phyloP scores from a whole-genome alignment of 768 basidiomycete genomes.

The Hebeloma cylindrosporum region DNA sequence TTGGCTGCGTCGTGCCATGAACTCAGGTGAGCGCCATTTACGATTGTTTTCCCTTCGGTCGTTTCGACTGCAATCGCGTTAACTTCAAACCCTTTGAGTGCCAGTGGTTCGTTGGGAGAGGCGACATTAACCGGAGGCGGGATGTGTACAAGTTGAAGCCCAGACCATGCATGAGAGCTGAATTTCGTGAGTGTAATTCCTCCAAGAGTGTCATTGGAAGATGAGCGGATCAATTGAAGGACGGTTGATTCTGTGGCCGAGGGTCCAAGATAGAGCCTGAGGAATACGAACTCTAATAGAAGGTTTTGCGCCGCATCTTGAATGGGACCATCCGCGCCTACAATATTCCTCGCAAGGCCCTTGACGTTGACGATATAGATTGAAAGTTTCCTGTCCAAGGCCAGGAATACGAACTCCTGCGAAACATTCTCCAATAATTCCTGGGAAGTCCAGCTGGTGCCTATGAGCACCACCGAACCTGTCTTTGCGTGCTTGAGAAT shows the following conservation, averaged over 20 bases:
- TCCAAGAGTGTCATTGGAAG: constrained; percentile 46
- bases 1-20: constrained; percentile 88
- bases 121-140: constrained; percentile 22
- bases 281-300: constrained; percentile 74
- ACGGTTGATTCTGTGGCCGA: constrained; percentile 56
- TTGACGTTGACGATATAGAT: constrained; percentile 63
- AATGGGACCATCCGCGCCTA: constrained; percentile 30
- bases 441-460: constrained; percentile 70
- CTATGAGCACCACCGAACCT: constrained; percentile 70
- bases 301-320: constrained; percentile 52
- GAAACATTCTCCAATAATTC: constrained; percentile 75
- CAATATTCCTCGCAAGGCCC: constrained; percentile 45
- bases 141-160: constrained; percentile 56
- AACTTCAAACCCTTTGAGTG: constrained; percentile 60
- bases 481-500: constrained; percentile 65
- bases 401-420: constrained; percentile 41
- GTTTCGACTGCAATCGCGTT: constrained; percentile 76
- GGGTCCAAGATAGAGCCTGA: constrained; percentile 78
- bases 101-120: constrained; percentile 18
- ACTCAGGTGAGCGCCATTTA: constrained; percentile 58
- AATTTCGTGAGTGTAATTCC: constrained; percentile 53
- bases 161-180: constrained; percentile 63
- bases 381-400: constrained; percentile 53
- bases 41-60: constrained; percentile 52
- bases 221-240: constrained; percentile 46